Percentiles rank a stretch among this genome's conserved stretches.
Conservation (phyloP, 1,139 yeast species). For the Candida tetrigidarum region DNA sequence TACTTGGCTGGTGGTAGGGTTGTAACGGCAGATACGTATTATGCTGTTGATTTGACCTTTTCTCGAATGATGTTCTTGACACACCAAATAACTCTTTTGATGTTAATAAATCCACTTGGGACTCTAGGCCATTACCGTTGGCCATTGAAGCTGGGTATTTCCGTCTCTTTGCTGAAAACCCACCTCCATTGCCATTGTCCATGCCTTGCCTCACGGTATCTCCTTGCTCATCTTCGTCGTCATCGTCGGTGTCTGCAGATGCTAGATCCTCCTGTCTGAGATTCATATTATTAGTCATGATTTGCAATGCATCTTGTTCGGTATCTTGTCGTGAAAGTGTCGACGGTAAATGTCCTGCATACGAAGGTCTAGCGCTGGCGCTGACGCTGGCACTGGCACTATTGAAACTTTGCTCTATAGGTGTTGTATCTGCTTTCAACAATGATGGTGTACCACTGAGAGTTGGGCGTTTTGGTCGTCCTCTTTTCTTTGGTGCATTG, state of each 20-base stretch:
- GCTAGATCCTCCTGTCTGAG: constrained; percentile 46
- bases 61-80: constrained; percentile 45
- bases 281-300: constrained; percentile 39
- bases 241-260: constrained; percentile 38
- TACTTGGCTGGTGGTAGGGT: constrained; percentile 22
- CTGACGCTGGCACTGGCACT: constrained; percentile 29
- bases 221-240: constrained; percentile 30
- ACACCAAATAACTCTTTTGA: constrained; percentile 50
- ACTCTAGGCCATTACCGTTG: constrained; percentile 13
- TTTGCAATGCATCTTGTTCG: constrained; percentile 43
- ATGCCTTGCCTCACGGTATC: too few species aligned
- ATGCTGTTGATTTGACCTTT: constrained; percentile 22
- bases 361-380: constrained; percentile 21
- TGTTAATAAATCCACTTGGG: constrained; percentile 38
- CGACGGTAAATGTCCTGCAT: constrained; percentile 22
- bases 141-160: constrained; percentile 5
- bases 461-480: constrained; percentile 47
- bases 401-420: constrained; percentile 23
- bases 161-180: constrained; percentile 14
- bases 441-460: constrained; percentile 32
- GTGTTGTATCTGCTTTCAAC: constrained; percentile 38
- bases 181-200: constrained; percentile 16
- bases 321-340: constrained; percentile 45
- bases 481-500: constrained; percentile 44
- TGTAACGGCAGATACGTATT: constrained; percentile 17